Percentiles rank a stretch among this genome's conserved stretches.
Conservation (phyloP, 2,329 filamentous ascomycete species). For the Aspergillus chevalieri region DNA sequence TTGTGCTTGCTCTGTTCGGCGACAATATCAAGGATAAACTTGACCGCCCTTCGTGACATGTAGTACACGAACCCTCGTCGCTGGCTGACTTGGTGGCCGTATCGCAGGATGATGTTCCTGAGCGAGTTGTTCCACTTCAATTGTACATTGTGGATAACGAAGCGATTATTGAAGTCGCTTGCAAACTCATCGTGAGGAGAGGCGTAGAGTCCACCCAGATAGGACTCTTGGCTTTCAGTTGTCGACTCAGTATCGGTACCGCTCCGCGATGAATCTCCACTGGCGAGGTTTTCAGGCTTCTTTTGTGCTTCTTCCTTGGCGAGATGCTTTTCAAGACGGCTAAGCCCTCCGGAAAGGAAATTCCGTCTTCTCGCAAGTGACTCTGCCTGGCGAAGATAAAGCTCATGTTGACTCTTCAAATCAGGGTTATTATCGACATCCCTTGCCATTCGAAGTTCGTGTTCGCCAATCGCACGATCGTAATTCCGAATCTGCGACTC, state of each 20-base stretch:
- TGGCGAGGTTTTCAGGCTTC: slow-evolving; percentile 13
- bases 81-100: slow-evolving; percentile 96
- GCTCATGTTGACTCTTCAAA: slow-evolving; percentile 40
- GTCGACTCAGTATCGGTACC: slow-evolving; percentile 36
- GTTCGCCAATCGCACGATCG: slow-evolving; percentile 64
- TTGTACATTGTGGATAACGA: slow-evolving; percentile 96
- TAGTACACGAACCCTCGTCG: slow-evolving; percentile 96
- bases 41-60: slow-evolving; percentile 88
- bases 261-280: slow-evolving; percentile 21
- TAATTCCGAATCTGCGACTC: slow-evolving; percentile 72
- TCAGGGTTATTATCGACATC: slow-evolving; percentile 47
- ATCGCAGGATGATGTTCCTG: slow-evolving; percentile 91
- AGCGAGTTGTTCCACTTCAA: slow-evolving; percentile 97
- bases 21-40: slow-evolving; percentile 96
- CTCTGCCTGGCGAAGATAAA: slow-evolving; percentile 51
- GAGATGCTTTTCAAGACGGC: slow-evolving; percentile 50
- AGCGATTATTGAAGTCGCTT: slow-evolving; percentile 95
- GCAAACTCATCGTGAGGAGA: slow-evolving; percentile 72
- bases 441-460: slow-evolving; percentile 58
- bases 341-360: slow-evolving; percentile 54
- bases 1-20: slow-evolving; percentile 83
- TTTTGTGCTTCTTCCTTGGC: slow-evolving; percentile 38
- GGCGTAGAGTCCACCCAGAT: slow-evolving; percentile 55
- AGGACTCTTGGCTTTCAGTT: slow-evolving; percentile 50
- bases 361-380: slow-evolving; percentile 53